phyloP scores from a whole-genome alignment of 2,329 filamentous ascomycete species.

The Hymenoscyphus salicellus region DNA sequence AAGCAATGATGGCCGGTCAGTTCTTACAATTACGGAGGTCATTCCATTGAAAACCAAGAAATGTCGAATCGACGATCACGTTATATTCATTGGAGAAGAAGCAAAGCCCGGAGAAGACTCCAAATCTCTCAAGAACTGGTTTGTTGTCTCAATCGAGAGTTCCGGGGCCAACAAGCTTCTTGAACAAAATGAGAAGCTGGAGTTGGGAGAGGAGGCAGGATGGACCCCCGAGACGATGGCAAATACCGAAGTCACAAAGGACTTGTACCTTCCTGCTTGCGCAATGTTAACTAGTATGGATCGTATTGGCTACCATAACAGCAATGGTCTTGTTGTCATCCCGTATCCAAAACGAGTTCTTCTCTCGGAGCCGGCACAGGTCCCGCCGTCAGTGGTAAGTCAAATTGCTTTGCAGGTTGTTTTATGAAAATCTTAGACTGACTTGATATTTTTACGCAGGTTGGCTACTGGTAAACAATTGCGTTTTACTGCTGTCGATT shows the following conservation, averaged over 20 bases:
- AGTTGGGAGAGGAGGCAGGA: constrained; percentile 23
- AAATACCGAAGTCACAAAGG: constrained; percentile 13
- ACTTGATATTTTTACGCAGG: background rate
- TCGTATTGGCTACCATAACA: constrained; percentile 24
- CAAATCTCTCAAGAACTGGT: constrained; percentile 18
- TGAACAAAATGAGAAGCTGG: constrained; percentile 21
- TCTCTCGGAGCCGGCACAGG: background rate
- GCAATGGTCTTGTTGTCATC: constrained; percentile 15
- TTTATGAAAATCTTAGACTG: background rate
- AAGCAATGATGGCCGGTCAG: background rate
- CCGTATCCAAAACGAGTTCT: background rate
- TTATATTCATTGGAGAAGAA: background rate
- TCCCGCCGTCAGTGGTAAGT: background rate
- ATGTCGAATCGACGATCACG: background rate
- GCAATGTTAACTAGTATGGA: constrained; percentile 28
- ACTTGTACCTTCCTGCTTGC: constrained; percentile 21
- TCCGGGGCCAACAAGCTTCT: constrained; percentile 14
- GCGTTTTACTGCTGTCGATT: too few relatives aligned
- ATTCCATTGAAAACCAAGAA: background rate
- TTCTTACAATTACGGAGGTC: background rate
- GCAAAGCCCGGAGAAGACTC: background rate
- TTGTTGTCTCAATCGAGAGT: constrained; percentile 21
- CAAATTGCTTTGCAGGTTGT: background rate
- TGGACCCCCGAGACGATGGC: constrained; percentile 18
- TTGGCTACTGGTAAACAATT: background rate